phyloP scores from a whole-genome alignment of 2,329 filamentous ascomycete species.

The Pseudogymnoascus sp. region DNA sequence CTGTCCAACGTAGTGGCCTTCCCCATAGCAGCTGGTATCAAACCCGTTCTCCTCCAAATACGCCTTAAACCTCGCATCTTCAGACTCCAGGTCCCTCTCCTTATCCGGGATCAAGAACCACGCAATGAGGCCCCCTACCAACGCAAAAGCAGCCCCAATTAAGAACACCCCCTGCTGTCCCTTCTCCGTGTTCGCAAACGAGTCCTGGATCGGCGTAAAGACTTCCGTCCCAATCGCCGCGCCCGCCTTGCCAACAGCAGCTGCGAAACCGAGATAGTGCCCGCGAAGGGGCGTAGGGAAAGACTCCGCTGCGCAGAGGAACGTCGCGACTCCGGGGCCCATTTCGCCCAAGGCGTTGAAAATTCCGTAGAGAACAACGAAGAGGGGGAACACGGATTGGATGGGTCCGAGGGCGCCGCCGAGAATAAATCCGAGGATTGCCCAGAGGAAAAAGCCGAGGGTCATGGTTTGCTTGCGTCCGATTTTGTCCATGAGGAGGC shows the following conservation, averaged over 20 bases:
- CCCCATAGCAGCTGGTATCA: conserved; percentile 19
- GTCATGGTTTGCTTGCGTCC: conserved; percentile 43
- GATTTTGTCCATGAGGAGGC: conserved; percentile 40
- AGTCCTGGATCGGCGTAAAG: conserved; percentile 42
- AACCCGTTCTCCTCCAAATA: conserved; percentile 38
- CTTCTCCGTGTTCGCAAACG: conserved; percentile 33
- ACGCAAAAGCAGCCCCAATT: conserved; percentile 42
- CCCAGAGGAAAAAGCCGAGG: conserved; percentile 39
- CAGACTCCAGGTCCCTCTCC: conserved; percentile 34
- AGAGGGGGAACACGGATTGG: conserved; percentile 40
- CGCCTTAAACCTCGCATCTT: conserved; percentile 37
- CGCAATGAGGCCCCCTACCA: conserved; percentile 36
- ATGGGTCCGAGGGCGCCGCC: conserved; percentile 39
- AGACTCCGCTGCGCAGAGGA: conserved; percentile 36
- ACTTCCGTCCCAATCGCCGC: conserved; percentile 43
- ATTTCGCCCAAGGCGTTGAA: conserved; percentile 42
- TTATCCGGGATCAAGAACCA: conserved; percentile 40
- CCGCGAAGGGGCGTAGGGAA: conserved; percentile 44
- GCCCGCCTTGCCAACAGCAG: conserved; percentile 41
- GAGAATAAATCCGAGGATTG: conserved; percentile 41
- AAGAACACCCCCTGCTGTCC: conserved; percentile 43
- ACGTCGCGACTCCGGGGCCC: conserved; percentile 39
- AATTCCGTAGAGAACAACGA: conserved; percentile 43
- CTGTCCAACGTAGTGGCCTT: not conserved
- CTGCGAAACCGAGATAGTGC: conserved; percentile 40